Conservation (phyloP, 2,329 filamentous ascomycete genomes). For the Bimuria novae-zelandiae region DNA sequence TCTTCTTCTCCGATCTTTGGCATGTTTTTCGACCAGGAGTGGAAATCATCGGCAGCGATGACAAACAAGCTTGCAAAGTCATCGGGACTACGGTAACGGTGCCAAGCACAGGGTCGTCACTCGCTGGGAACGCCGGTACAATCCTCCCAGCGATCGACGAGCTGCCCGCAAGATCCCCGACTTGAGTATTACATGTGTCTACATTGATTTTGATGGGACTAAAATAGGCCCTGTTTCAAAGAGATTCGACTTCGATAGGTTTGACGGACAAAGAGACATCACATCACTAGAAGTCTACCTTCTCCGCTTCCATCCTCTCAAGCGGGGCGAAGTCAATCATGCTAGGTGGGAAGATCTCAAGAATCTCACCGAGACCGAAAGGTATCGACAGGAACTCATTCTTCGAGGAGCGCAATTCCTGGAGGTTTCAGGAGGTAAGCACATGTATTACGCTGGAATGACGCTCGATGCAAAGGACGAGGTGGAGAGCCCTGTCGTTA, state of each 20-base stretch:
- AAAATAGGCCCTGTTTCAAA: constrained; percentile 30
- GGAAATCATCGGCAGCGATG: constrained; percentile 15
- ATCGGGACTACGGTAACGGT: constrained; percentile 19
- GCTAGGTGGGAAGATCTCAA: neutral
- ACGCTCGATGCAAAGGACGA: constrained; percentile 2
- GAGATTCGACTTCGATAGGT: constrained; percentile 26
- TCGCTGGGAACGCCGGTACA: constrained; percentile 7
- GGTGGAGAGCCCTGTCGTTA: constrained; percentile 9
- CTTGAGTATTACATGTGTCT: constrained; percentile 15
- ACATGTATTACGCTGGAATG: constrained; percentile 10
- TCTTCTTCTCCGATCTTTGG: constrained; percentile 30
- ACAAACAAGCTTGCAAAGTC: constrained; percentile 28
- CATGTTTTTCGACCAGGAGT: constrained; percentile 27
- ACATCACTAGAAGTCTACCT: constrained; percentile 32
- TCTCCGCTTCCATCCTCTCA: constrained; percentile 13
- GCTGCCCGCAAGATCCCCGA: neutral
- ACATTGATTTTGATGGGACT: constrained; percentile 41
- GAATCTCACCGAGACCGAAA: neutral
- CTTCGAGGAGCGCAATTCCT: constrained; percentile 3
- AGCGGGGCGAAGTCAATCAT: neutral
- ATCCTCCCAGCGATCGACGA: neutral
- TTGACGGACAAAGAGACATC: constrained; percentile 30
- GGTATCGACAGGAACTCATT: constrained; percentile 6
- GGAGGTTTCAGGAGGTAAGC: neutral
- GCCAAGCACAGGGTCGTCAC: constrained; percentile 6